phyloP scores from a whole-genome alignment of 495 filamentous ascomycete genomes.

The Ascodesmis nigricans region DNA sequence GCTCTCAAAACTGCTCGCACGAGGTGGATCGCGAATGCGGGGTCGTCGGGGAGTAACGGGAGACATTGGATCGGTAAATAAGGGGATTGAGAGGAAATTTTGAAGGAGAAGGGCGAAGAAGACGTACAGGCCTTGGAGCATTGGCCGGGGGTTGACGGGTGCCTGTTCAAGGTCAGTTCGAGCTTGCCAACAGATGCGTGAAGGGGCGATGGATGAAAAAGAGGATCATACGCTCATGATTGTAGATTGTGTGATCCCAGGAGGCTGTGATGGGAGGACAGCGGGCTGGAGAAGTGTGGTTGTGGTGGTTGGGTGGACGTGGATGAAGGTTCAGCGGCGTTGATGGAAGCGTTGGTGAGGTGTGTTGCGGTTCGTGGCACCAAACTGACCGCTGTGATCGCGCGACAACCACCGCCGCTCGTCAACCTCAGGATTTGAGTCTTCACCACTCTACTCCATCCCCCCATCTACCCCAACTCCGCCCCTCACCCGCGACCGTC shows the following conservation, averaged over 20 bases:
- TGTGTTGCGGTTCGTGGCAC: too few species aligned
- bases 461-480: conserved; percentile 7
- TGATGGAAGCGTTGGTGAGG: too few species aligned
- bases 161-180: conserved; percentile 31
- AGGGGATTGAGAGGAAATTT: conserved; percentile 2
- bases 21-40: neutral
- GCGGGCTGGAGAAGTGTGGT: too few species aligned
- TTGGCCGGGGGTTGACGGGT: conserved; percentile 75
- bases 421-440: too few species aligned
- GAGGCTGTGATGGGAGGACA: too few species aligned
- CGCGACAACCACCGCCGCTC: too few species aligned
- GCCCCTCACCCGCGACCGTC: conserved; percentile 5
- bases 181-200: conserved; percentile 1
- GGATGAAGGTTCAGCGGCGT: too few species aligned
- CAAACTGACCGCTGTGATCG: too few species aligned
- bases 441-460: conserved; percentile 24
- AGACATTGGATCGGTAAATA: conserved; percentile 4
- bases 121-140: conserved; percentile 66
- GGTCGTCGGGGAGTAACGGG: conserved; percentile 17
- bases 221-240: conserved; percentile 16
- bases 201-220: neutral
- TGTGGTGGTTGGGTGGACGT: too few species aligned
- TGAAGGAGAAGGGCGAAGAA: conserved; percentile 1
- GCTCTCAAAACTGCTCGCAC: neutral
- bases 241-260: too few species aligned